Conservation (phyloP, 345 rosid genomes). For the Melaleuca quinquenervia region DNA sequence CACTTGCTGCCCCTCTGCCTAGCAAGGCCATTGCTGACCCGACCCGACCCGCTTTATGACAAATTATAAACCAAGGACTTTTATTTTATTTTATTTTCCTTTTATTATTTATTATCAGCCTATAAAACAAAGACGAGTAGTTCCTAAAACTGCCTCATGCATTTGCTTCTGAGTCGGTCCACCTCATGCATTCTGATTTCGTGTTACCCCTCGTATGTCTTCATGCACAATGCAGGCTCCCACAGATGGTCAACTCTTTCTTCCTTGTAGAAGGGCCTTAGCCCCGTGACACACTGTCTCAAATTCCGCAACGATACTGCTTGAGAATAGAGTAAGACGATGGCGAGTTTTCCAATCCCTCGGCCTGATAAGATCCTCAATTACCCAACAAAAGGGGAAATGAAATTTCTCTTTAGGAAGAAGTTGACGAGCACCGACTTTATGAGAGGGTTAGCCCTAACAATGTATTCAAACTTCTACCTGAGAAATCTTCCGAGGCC, state of each 20-base stretch:
- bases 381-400: neutral
- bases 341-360: accelerated
- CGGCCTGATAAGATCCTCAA: neutral
- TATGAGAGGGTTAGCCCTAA: neutral
- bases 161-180: neutral
- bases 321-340: neutral
- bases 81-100: too few species aligned
- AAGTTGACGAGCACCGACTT: neutral
- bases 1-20: neutral
- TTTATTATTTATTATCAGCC: neutral
- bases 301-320: neutral
- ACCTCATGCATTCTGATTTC: neutral
- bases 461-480: neutral
- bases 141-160: neutral
- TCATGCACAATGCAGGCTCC: neutral
- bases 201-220: neutral
- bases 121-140: neutral
- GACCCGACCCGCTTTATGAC: neutral
- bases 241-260: neutral
- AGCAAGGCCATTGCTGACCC: neutral
- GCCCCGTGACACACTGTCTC: neutral
- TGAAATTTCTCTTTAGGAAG: neutral
- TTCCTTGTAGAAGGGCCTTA: neutral
- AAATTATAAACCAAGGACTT: neutral
- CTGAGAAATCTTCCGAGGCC: neutral